Percentiles rank a stretch among this genome's conserved stretches.
These are phyloP conservation scores for Clathrus columnatus DNA, from an alignment of 768 basidiomycete genomes.

Conservation along the genomic window DNA sequence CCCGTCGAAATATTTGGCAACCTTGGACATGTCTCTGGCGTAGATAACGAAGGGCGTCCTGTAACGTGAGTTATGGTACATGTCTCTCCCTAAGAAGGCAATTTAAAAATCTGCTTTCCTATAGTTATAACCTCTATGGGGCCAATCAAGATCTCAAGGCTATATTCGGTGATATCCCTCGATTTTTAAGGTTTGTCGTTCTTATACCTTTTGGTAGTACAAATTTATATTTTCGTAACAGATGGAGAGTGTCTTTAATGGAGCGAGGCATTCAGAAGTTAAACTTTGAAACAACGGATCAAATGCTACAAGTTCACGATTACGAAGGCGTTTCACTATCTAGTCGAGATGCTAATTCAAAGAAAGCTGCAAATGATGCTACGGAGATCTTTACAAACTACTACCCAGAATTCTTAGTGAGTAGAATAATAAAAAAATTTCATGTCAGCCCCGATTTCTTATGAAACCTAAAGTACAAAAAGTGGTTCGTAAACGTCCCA, in stretches of 20 bases:
- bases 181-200: constrained; percentile 58
- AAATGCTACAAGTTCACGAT: constrained; percentile 70
- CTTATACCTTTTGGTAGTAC: not conserved
- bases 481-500: constrained; percentile 80
- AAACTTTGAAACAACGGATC: constrained; percentile 67
- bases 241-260: constrained; percentile 77
- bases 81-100: not conserved
- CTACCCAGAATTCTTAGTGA: constrained; percentile 72
- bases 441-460: not conserved
- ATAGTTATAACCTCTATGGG: constrained; percentile 75
- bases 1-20: constrained; percentile 54
- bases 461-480: constrained; percentile 40
- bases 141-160: constrained; percentile 54
- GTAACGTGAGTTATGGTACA: constrained; percentile 46
- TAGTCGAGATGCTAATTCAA: constrained; percentile 63
- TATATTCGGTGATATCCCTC: constrained; percentile 68
- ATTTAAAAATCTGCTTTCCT: not conserved
- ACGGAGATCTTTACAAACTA: constrained; percentile 65
- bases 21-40: constrained; percentile 56
- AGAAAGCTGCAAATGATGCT: constrained; percentile 67
- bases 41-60: constrained; percentile 64
- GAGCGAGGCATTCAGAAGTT: constrained; percentile 54
- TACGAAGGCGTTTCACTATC: constrained; percentile 64
- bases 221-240: constrained; percentile 22
- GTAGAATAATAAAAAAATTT: constrained; percentile 15